Evolutionary conservation across 2,329 filamentous ascomycete genomes (phyloP).

Genomic region (Colletotrichum simmondsii): DNA sequence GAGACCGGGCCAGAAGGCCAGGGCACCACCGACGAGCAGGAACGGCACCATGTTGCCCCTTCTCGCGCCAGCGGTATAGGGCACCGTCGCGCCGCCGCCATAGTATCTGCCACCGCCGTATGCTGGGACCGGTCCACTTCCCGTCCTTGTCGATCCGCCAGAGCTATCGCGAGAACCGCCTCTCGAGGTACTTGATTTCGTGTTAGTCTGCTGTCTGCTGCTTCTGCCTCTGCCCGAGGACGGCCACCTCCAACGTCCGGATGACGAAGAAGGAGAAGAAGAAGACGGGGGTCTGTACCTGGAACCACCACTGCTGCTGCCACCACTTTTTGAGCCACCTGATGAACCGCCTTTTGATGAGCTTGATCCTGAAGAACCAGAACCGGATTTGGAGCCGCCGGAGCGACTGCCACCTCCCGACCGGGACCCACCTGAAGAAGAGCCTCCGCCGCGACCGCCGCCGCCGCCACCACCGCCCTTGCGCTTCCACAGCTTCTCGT

Average conservation of each 20-base stretch:
- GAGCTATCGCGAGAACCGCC: slow-evolving; percentile 40
- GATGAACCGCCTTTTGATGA: slow-evolving; percentile 39
- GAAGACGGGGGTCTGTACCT: slow-evolving; percentile 10
- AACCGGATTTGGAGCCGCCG: slow-evolving; percentile 15
- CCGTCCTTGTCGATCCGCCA: slow-evolving; percentile 65
- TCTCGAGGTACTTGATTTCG: slow-evolving; percentile 4
- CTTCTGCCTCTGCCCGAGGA: background rate
- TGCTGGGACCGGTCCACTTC: slow-evolving; percentile 65
- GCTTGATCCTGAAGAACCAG: slow-evolving; percentile 34
- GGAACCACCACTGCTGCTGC: slow-evolving; percentile 33
- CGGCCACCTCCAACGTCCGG: background rate
- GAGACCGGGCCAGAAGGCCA: slow-evolving; percentile 71
- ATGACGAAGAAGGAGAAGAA: background rate
- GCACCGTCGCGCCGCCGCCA: slow-evolving; percentile 69
- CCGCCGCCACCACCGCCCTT: slow-evolving; percentile 69
- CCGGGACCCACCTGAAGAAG: slow-evolving; percentile 24
- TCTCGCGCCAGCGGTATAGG: slow-evolving; percentile 66
- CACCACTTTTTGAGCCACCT: slow-evolving; percentile 10
- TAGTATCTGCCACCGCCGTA: slow-evolving; percentile 76
- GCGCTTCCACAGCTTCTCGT: slow-evolving; percentile 67
- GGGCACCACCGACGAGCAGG: slow-evolving; percentile 57
- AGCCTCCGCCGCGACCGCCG: slow-evolving; percentile 49
- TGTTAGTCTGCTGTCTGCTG: background rate
- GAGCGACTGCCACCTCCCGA: background rate
- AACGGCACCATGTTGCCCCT: slow-evolving; percentile 54